Evolutionary conservation across 805 yeast genomes (phyloP).

Genomic region (Starmerella apis): DNA sequence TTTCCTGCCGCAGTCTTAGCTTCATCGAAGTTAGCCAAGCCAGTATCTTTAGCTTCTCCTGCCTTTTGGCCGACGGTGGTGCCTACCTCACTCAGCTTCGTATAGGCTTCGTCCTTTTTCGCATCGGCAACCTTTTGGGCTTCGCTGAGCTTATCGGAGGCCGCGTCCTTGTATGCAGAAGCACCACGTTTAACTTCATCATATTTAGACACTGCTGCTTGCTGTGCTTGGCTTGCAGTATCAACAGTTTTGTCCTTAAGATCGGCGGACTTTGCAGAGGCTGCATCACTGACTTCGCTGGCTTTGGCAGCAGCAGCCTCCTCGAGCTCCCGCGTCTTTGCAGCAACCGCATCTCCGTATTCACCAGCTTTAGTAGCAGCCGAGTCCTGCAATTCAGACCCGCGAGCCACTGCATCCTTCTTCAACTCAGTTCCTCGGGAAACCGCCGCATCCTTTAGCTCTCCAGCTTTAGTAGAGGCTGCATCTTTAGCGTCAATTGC

Average conservation of each 20-base stretch:
- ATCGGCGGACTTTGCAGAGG: background rate
- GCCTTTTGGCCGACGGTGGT: background rate
- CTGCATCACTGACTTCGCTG: background rate
- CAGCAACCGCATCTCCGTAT: background rate
- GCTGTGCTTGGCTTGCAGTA: background rate
- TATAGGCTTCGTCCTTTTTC: background rate
- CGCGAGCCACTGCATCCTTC: background rate
- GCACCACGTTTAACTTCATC: background rate
- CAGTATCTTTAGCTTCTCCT: background rate
- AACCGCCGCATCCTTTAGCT: background rate
- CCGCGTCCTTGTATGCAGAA: background rate
- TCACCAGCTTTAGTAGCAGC: background rate
- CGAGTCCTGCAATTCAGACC: background rate
- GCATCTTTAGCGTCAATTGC: conserved; percentile 4
- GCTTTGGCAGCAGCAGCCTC: background rate
- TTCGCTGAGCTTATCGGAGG: background rate
- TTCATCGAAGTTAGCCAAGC: background rate
- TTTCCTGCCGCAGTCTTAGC: background rate
- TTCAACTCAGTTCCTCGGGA: background rate
- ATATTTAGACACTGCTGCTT: background rate
- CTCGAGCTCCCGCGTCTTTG: background rate
- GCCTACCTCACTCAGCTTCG: background rate
- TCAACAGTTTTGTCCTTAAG: background rate
- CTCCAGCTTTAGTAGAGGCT: background rate
- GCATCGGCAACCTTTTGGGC: background rate